Conservation (phyloP, 305 asterid genomes). For the Solanum hybrid region DNA sequence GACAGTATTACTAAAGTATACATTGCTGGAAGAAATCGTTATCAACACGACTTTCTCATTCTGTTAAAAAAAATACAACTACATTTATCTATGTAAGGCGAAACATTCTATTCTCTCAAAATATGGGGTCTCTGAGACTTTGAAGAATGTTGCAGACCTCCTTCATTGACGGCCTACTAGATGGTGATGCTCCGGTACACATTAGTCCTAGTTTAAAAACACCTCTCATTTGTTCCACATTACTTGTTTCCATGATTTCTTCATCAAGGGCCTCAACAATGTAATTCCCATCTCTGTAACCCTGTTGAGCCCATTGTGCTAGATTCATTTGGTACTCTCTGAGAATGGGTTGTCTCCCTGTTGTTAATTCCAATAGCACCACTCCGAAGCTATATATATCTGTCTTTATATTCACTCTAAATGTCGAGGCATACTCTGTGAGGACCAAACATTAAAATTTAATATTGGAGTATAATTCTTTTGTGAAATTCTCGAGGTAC, state of each 20-base stretch:
- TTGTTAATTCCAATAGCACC: conserved; percentile 8
- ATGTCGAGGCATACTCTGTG: conserved; percentile 1
- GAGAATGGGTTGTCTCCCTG: not conserved
- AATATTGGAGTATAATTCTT: not conserved
- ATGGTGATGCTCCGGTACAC: conserved; percentile 4
- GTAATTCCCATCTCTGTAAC: not conserved
- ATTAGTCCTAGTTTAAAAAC: conserved; percentile 8
- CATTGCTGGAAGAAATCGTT: too few relatives aligned
- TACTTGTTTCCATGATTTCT: conserved; percentile 8
- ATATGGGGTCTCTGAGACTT: not conserved
- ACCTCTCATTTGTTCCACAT: not conserved
- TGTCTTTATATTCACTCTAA: not conserved
- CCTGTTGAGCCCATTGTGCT: conserved; percentile 1
- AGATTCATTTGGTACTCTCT: conserved; percentile 1
- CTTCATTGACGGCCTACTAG: conserved; percentile 9
- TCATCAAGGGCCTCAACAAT: conserved; percentile 6
- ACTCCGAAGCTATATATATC: conserved; percentile 9
- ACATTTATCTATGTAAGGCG: not conserved
- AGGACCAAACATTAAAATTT: not conserved
- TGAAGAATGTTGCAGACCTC: conserved; percentile 3
- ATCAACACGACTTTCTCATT: not conserved
- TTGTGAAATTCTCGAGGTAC: not conserved
- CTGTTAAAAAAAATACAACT: not conserved
- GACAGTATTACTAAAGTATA: too few relatives aligned
- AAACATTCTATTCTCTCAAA: not conserved